Base-by-base conservation (phyloP, 1,284 basidiomycete species). In the Pterulicium gracile region DNA sequence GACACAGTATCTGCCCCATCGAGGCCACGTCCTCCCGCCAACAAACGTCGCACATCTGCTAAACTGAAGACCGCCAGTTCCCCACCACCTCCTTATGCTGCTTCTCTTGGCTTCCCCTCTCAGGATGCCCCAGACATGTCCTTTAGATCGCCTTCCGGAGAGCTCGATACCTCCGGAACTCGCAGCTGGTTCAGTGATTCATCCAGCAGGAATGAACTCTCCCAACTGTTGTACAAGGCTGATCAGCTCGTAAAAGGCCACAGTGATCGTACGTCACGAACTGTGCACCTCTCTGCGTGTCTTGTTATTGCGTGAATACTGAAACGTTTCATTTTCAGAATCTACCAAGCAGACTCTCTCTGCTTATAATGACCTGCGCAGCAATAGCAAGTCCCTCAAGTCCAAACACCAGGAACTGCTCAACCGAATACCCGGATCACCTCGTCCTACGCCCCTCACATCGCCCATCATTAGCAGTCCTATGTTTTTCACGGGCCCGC, bases 181-280 rank as follows among this genome's bases (percentile, higher is more conserved):
- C 5, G 19, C 10, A 17, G 23, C 41, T 76, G 75, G 67, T 66
- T 80, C 58, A 70, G 72, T 51, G 78, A 78, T 50, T 71, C 67
- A 55, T 85, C 81, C n/a, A 68, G 76, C n/a, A 5, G 36, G 35
- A 81, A 81, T 51, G 86, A 89, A 54, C 70, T 89, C 40, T 73
- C 77, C 5, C 71, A 72, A 32, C 65, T 88, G 34, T 70, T 88
- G 27, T 61, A 75, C 35, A 78, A 78, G 57, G 86, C 83, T 2
- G 81, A 82, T 50, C 72, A 68, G 47, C 66, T 89, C 42, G 88
- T 92, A 51, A 81, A 77, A 56, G 78, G 81, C 49, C 72, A 85
- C 40, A 86, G 88, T 62, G 72, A 73, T 56, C 86, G 88, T 86
- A 58, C 49, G 77, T 60, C 17, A 7, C 47, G 15, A 32, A 7